Conservation (phyloP, 371 early-diverging fungal genomes). For the Massospora cicadina region DNA sequence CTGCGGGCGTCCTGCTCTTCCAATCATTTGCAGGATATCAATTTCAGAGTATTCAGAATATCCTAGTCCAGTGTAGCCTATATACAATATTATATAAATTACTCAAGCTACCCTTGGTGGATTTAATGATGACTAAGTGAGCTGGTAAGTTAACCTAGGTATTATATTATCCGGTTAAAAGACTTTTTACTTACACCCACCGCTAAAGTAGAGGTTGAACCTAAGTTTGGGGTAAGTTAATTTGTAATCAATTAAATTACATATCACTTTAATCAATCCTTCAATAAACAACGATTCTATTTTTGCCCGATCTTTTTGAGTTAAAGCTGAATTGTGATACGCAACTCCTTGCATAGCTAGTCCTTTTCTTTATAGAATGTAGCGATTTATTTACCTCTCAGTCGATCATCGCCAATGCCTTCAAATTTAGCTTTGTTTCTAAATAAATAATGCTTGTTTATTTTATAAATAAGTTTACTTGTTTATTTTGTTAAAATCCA, state of each 20-base stretch:
- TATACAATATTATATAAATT: no score
- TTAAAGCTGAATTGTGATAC: conserved; percentile 66
- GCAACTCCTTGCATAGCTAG: conserved; percentile 34
- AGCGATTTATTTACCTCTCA: conserved; percentile 1
- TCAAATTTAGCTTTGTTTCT: neutral
- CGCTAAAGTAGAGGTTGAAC: conserved; percentile 76
- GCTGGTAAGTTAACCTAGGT: conserved; percentile 72
- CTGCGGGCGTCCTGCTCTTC: conserved; percentile 81
- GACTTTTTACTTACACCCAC: conserved; percentile 41
- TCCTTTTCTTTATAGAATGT: conserved; percentile 13
- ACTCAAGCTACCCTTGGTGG: conserved; percentile 30
- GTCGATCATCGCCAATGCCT: neutral
- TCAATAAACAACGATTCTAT: conserved; percentile 46
- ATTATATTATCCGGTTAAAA: neutral
- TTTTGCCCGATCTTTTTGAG: conserved; percentile 30
- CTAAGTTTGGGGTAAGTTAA: conserved; percentile 15
- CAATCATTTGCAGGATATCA: conserved; percentile 78
- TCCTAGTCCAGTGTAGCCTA: conserved; percentile 37
- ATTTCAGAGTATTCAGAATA: conserved; percentile 43
- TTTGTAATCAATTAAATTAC: conserved; percentile 22
- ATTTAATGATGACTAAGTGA: conserved; percentile 70
- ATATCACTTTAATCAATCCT: conserved; percentile 38
- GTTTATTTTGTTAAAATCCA: conserved; percentile 18
- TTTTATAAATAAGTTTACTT: conserved; percentile 10
- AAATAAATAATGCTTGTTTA: neutral